These are phyloP conservation scores for Penicillium sp. DNA, from an alignment of 2,329 filamentous ascomycete genomes.

Conservation along the genomic window DNA sequence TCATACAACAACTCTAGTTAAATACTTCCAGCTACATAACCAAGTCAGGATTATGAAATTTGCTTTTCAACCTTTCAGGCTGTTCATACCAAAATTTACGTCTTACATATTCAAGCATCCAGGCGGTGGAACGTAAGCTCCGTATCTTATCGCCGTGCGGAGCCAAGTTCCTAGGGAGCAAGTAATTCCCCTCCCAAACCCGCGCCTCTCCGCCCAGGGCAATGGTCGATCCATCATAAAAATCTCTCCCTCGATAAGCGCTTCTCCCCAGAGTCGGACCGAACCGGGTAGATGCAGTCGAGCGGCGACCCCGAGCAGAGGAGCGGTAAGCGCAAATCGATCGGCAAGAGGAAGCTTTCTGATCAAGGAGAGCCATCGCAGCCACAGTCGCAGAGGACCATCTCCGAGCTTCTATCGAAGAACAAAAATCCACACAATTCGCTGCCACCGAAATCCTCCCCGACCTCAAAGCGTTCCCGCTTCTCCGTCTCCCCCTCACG, in stretches of 20 bases:
- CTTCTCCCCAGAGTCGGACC: conserved; percentile 24
- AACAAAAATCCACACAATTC: conserved; percentile 25
- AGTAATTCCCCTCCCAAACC: conserved; percentile 20
- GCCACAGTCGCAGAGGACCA: conserved; percentile 42
- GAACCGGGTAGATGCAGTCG: conserved; percentile 46
- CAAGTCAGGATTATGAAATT: too few relatives aligned
- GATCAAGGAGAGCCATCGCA: conserved; percentile 35
- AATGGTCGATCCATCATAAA: conserved; percentile 13
- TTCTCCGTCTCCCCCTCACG: conserved; percentile 29
- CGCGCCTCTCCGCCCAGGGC: conserved; percentile 9
- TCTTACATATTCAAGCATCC: neutral
- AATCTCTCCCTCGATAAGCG: conserved; percentile 19
- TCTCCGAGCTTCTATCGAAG: conserved; percentile 47
- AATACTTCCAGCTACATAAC: too few relatives aligned
- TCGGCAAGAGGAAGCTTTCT: conserved; percentile 43
- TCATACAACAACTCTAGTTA: too few relatives aligned
- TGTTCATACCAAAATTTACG: neutral
- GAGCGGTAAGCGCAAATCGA: conserved; percentile 46
- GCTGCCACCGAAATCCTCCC: conserved; percentile 25
- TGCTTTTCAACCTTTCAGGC: neutral
- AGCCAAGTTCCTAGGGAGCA: conserved; percentile 16
- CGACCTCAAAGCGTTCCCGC: conserved; percentile 44
- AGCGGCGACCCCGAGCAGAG: conserved; percentile 40
- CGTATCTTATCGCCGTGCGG: conserved; percentile 28
- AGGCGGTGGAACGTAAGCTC: conserved; percentile 6